These are phyloP conservation scores for Fremontodendron californicum DNA, from an alignment of 345 rosid genomes.

Conservation along the genomic window DNA sequence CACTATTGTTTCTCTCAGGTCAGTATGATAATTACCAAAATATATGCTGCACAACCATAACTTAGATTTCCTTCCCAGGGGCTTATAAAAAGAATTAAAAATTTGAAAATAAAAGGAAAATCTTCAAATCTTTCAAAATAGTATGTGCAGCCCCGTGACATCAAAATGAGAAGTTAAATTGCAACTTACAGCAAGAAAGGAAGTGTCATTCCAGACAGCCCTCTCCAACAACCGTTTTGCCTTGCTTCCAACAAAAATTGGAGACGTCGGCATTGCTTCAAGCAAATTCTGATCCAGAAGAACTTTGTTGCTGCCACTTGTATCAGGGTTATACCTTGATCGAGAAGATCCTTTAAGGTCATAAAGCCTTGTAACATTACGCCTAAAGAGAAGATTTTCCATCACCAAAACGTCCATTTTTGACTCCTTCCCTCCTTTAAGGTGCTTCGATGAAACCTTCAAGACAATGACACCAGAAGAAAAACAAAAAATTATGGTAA, in stretches of 20 bases:
- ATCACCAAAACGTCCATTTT: conserved; percentile 94
- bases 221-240: conserved; percentile 87
- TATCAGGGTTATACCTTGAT: conserved; percentile 87
- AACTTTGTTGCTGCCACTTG: conserved; percentile 84
- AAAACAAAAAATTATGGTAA: conserved; percentile 2
- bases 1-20: neutral
- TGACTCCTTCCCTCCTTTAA: conserved; percentile 87
- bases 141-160: neutral
- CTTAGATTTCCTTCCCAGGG: conserved; percentile 13
- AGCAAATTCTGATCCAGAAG: conserved; percentile 93
- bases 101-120: neutral
- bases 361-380: conserved; percentile 73
- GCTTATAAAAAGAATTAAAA: neutral
- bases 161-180: neutral
- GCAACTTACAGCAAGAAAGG: conserved; percentile 87
- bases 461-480: conserved; percentile 21
- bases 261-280: conserved; percentile 95
- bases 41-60: neutral
- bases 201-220: conserved; percentile 97
- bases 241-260: conserved; percentile 90
- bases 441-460: conserved; percentile 80
- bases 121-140: neutral
- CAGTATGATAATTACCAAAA: neutral
- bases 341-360: conserved; percentile 94
- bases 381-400: conserved; percentile 90